Conservation (phyloP, 2,329 filamentous ascomycete genomes). For the Madurella fahalii region DNA sequence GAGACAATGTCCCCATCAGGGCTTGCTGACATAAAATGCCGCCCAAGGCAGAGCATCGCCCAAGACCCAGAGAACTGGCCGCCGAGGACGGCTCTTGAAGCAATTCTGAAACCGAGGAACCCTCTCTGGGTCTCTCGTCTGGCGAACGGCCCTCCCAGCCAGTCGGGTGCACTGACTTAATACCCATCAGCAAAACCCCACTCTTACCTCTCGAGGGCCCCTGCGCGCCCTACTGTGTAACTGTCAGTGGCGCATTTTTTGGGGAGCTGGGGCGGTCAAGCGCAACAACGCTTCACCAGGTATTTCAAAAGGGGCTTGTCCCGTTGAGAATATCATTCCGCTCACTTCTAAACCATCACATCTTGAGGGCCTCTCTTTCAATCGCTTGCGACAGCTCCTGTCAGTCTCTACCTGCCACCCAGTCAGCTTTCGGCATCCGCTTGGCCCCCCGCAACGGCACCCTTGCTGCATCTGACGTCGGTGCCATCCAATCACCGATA, state of each 20-base stretch:
- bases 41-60: neutral
- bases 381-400: neutral
- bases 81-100: constrained; percentile 33
- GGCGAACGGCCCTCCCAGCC: constrained; percentile 14
- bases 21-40: too few species aligned
- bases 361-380: too few species aligned
- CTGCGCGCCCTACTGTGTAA: neutral
- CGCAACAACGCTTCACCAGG: too few species aligned
- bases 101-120: constrained; percentile 38
- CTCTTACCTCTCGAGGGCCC: neutral
- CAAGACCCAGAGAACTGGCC: constrained; percentile 5
- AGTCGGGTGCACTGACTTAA: constrained; percentile 17
- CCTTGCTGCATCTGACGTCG: constrained; percentile 21
- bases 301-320: too few species aligned
- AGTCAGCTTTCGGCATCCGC: neutral
- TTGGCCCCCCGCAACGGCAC: constrained; percentile 1
- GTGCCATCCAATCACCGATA: constrained; percentile 7
- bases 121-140: constrained; percentile 7
- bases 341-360: too few species aligned
- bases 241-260: too few species aligned
- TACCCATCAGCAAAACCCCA: constrained; percentile 5
- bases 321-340: too few species aligned
- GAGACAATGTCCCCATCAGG: too few species aligned
- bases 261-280: too few species aligned
- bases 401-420: neutral